Percentiles rank a stretch among this genome's conserved stretches.
Conservation (phyloP, 192 early-diverging fungal genomes). For the Anaeromyces robustus region DNA sequence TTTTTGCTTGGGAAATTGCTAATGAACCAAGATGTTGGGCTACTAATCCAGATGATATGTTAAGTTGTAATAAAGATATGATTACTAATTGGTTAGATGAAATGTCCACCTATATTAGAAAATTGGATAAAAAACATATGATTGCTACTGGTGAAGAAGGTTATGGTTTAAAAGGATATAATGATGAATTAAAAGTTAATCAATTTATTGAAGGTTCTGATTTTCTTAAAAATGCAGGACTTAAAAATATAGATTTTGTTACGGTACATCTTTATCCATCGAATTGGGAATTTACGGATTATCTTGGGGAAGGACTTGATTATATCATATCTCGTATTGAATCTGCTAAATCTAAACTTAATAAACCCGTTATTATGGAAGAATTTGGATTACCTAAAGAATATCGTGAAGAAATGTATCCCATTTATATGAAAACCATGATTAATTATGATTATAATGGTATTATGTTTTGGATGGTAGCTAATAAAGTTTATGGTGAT, state of each 20-base stretch:
- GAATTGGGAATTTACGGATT: slow-evolving; percentile 10
- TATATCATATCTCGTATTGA: slow-evolving; percentile 20
- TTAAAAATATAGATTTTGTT: slow-evolving; percentile 23
- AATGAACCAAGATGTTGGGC: slow-evolving; percentile 35
- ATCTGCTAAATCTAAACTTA: slow-evolving; percentile 19
- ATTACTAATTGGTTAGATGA: slow-evolving; percentile 29
- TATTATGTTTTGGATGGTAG: no score
- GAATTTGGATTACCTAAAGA: slow-evolving; percentile 23
- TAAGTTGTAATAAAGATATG: not conserved
- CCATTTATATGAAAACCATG: no score
- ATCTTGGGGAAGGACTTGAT: slow-evolving; percentile 15
- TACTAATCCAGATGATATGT: slow-evolving; percentile 20
- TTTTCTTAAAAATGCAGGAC: no score
- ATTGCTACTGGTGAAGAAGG: slow-evolving; percentile 45
- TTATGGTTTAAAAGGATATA: slow-evolving; percentile 23
- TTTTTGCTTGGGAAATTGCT: slow-evolving; percentile 53
- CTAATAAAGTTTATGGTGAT: no score
- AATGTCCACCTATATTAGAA: slow-evolving; percentile 24
- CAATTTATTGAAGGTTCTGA: not conserved
- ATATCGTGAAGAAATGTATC: no score
- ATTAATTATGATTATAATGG: no score
- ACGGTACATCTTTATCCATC: slow-evolving; percentile 30
- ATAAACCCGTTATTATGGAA: slow-evolving; percentile 34
- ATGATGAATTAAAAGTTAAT: slow-evolving; percentile 18
- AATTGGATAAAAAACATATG: slow-evolving; percentile 31